These are phyloP conservation scores for Vicia villosa DNA, from an alignment of 306 rosid genomes.

Conservation along the genomic window DNA sequence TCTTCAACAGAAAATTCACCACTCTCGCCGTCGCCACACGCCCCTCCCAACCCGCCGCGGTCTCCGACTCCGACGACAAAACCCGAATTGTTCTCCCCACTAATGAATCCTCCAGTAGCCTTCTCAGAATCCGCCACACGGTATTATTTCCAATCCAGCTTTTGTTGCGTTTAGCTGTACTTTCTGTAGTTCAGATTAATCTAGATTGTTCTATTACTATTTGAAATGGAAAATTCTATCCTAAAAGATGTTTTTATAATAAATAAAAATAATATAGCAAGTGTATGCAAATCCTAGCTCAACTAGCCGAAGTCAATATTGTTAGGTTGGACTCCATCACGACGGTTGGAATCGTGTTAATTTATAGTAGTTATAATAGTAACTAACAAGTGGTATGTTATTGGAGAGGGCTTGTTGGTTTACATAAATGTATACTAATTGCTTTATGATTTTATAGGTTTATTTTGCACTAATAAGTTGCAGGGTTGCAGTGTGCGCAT, in stretches of 20 bases:
- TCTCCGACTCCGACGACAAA: constrained; percentile 23
- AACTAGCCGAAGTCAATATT: too few species aligned
- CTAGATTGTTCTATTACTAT: too few species aligned
- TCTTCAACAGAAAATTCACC: constrained; percentile 35
- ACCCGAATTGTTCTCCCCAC: constrained; percentile 69
- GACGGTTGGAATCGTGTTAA: too few species aligned
- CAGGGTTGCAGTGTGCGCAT: constrained; percentile 76
- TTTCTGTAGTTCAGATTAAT: not conserved
- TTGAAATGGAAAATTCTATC: too few species aligned
- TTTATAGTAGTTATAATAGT: too few species aligned
- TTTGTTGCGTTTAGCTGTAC: not conserved
- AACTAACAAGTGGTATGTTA: too few species aligned
- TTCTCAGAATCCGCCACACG: constrained; percentile 93
- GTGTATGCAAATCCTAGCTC: too few species aligned
- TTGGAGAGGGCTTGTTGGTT: not conserved
- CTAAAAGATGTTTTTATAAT: too few species aligned
- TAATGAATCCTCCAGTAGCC: constrained; percentile 73
- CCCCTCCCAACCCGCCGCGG: constrained; percentile 43
- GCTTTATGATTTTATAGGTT: constrained; percentile 5
- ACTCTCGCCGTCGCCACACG: constrained; percentile 57
- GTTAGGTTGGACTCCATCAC: too few species aligned
- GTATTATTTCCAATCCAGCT: constrained; percentile 40
- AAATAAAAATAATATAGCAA: too few species aligned
- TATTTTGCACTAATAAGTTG: constrained; percentile 34
- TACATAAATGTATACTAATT: not conserved